A percentile compares a stretch with the other conserved stretches of the same genome.
Evolutionary conservation across 1,284 basidiomycete species (phyloP).

Genomic region (Laetiporus sulphureus): DNA sequence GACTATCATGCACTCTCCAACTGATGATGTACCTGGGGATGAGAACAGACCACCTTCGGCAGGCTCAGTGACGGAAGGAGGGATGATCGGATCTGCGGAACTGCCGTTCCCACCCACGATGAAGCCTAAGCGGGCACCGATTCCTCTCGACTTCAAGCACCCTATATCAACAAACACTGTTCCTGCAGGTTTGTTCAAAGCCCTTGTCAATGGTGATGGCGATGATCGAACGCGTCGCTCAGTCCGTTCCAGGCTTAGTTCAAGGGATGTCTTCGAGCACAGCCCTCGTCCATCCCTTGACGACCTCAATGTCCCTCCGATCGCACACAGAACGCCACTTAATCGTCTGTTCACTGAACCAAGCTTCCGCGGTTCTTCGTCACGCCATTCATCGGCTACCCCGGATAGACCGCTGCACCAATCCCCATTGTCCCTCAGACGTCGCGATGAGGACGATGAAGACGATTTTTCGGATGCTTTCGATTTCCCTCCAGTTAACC

Average conservation of each 20-base stretch:
- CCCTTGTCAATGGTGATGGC: constrained; percentile 44
- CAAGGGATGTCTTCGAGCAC: constrained; percentile 57
- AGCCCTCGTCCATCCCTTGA: constrained; percentile 65
- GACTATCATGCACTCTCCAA: constrained; percentile 8
- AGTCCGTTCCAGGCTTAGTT: constrained; percentile 69
- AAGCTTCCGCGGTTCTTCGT: constrained; percentile 28
- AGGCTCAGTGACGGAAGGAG: constrained; percentile 1
- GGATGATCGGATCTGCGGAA: constrained; percentile 17
- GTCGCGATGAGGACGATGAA: too few relatives aligned
- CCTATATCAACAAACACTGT: constrained; percentile 67
- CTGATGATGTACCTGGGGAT: constrained; percentile 14
- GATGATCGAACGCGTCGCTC: constrained; percentile 61
- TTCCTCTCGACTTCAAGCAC: constrained; percentile 77
- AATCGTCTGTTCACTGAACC: constrained; percentile 52
- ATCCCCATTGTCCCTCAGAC: constrained; percentile 57
- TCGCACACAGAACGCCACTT: constrained; percentile 51
- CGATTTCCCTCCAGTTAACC: constrained; percentile 39
- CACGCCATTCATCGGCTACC: constrained; percentile 43
- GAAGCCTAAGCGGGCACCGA: constrained; percentile 63
- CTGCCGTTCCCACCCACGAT: constrained; percentile 29
- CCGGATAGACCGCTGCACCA: constrained; percentile 36
- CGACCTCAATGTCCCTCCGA: constrained; percentile 60
- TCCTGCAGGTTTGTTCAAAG: constrained; percentile 79
- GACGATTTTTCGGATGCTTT: constrained; percentile 8
- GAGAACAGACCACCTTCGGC: constrained; percentile 15